phyloP scores from a whole-genome alignment of 495 filamentous ascomycete species.

The Tuber microsphaerosporum region DNA sequence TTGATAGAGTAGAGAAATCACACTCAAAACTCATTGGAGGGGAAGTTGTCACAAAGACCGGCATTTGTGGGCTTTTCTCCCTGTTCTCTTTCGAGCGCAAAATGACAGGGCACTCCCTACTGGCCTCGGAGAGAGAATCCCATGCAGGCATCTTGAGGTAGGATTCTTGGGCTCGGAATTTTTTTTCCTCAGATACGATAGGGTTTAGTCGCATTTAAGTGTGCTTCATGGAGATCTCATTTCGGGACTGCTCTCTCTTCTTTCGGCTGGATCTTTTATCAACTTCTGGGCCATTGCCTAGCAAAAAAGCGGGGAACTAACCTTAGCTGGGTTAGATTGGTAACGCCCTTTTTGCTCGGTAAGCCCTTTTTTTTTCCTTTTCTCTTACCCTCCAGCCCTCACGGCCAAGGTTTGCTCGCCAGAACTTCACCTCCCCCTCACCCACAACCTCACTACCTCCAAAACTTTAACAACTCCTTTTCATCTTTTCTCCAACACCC shows the following conservation, averaged over 20 bases:
- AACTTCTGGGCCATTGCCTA: neutral
- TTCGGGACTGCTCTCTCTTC: conserved; percentile 32
- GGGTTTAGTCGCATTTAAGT: neutral
- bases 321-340: neutral
- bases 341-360: conserved; percentile 18
- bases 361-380: conserved; percentile 23
- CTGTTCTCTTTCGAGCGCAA: neutral
- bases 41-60: neutral
- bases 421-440: conserved; percentile 40
- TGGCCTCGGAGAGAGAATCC: neutral
- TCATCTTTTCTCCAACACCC: conserved; percentile 21
- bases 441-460: conserved; percentile 20
- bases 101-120: neutral
- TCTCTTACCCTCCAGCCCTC: conserved; percentile 30
- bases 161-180: neutral
- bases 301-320: conserved; percentile 4
- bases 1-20: neutral
- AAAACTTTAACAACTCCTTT: conserved; percentile 19
- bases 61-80: neutral
- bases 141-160: neutral
- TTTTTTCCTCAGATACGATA: neutral
- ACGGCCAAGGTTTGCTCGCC: conserved; percentile 32
- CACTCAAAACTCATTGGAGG: neutral
- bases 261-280: conserved; percentile 17
- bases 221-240: conserved; percentile 19